A percentile compares a stretch with the other conserved stretches of the same genome.
These are phyloP conservation scores for Pseudogymnoascus sp. DNA, from an alignment of 2,329 filamentous ascomycete genomes.

Conservation along the genomic window DNA sequence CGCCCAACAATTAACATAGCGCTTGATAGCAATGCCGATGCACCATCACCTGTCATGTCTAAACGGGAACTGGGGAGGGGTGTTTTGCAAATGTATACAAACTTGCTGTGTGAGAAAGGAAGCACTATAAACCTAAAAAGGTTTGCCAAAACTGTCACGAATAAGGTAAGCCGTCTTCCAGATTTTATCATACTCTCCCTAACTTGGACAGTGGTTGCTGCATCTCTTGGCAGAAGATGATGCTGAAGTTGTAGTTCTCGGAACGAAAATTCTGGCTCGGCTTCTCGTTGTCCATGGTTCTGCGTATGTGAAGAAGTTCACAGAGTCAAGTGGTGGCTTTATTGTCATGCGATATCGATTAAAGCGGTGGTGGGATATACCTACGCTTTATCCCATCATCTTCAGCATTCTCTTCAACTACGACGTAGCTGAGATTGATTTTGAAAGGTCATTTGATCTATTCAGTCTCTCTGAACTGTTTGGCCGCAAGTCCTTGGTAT, in stretches of 20 bases:
- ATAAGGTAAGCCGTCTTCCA: conserved; percentile 56
- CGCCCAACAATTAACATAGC: conserved; percentile 23
- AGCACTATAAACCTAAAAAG: conserved; percentile 66
- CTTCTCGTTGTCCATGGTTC: conserved; percentile 76
- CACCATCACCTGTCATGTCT: conserved; percentile 38
- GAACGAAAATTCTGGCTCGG: conserved; percentile 73
- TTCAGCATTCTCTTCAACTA: conserved; percentile 82
- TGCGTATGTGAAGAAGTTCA: conserved; percentile 77
- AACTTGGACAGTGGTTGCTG: conserved; percentile 64
- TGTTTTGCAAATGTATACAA: conserved; percentile 69
- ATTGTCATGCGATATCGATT: conserved; percentile 73
- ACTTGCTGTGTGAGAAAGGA: conserved; percentile 66
- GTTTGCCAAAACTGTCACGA: conserved; percentile 90
- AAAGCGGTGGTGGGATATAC: conserved; percentile 80
- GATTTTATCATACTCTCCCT: conserved; percentile 19
- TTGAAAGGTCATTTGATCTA: conserved; percentile 65
- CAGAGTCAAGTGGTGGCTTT: conserved; percentile 68
- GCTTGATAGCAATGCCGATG: conserved; percentile 25
- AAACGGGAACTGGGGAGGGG: conserved; percentile 66
- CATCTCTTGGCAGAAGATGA: conserved; percentile 86
- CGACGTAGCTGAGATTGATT: conserved; percentile 67
- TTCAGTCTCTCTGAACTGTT: conserved; percentile 69
- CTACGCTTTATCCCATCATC: conserved; percentile 77
- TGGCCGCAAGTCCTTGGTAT: conserved; percentile 56
- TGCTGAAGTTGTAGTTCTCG: conserved; percentile 70